Conservation (phyloP, 2,329 filamentous ascomycete genomes). For the Diaporthe sp. region DNA sequence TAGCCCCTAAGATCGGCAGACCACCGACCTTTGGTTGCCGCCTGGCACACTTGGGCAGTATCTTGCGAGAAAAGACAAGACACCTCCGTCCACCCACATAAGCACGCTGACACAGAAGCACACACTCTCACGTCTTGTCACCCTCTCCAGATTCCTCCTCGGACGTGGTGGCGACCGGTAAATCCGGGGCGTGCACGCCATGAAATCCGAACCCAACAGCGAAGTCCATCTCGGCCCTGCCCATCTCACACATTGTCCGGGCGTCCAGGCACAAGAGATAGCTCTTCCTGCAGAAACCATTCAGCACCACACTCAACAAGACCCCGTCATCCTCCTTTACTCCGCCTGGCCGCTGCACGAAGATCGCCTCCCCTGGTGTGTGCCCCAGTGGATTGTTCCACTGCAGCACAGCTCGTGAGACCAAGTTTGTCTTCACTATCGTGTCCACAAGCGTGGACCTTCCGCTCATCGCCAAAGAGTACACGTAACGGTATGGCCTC, state of each 20-base stretch:
- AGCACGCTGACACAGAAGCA: background rate
- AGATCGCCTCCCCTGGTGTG: conserved; percentile 79
- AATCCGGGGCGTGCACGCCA: conserved; percentile 55
- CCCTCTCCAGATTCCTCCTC: background rate
- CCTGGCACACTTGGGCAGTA: conserved; percentile 3
- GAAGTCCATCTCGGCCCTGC: conserved; percentile 73
- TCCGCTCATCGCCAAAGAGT: conserved; percentile 69
- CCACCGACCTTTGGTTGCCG: background rate
- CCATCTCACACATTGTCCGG: conserved; percentile 72
- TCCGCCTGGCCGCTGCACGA: conserved; percentile 66
- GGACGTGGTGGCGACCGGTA: background rate
- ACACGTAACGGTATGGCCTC: conserved; percentile 71
- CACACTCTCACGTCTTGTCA: background rate
- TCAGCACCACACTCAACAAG: conserved; percentile 69
- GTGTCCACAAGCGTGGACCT: conserved; percentile 73
- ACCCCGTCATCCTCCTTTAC: conserved; percentile 51
- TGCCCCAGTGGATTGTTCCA: conserved; percentile 73
- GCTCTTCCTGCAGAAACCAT: conserved; percentile 70
- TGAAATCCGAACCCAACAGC: conserved; percentile 77
- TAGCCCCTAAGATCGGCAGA: background rate
- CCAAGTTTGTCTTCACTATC: conserved; percentile 75
- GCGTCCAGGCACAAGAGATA: conserved; percentile 78
- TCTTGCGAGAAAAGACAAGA: background rate
- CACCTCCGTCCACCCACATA: too few relatives aligned
- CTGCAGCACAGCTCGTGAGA: conserved; percentile 63